These are phyloP conservation scores for Iris macrosiphon DNA, from an alignment of 106 monocot species.

Conservation along the genomic window DNA sequence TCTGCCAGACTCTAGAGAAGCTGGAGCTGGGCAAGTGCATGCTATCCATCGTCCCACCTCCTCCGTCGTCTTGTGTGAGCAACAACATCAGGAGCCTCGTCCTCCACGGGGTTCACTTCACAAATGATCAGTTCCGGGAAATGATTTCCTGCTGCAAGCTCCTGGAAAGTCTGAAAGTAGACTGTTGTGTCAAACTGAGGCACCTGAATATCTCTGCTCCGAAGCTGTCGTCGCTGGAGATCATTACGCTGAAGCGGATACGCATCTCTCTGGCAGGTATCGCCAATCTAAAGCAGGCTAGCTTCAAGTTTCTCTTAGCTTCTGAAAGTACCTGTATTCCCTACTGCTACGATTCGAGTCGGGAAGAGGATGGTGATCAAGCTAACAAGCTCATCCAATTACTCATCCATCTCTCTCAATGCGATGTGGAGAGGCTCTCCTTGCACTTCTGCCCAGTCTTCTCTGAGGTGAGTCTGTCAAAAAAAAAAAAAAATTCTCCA, in stretches of 20 bases:
- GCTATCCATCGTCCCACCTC: neutral
- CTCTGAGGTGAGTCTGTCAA: conserved; percentile 1
- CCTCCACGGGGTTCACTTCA: neutral
- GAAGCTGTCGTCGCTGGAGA: neutral
- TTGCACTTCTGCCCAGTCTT: neutral
- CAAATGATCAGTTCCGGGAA: conserved; percentile 3
- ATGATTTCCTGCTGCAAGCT: conserved; percentile 1
- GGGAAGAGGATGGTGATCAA: conserved; percentile 8
- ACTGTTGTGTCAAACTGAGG: neutral
- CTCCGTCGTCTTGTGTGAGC: neutral
- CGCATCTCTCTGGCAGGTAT: neutral
- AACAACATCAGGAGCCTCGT: conserved; percentile 8
- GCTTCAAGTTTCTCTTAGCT: neutral
- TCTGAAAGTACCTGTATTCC: too few relatives aligned
- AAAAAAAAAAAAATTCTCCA: too few relatives aligned
- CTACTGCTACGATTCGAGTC: too few relatives aligned
- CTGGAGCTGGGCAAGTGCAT: conserved; percentile 6
- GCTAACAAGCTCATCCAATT: neutral
- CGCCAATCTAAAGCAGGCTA: neutral
- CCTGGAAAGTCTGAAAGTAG: conserved; percentile 11
- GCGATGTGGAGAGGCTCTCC: conserved; percentile 5
- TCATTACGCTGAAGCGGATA: neutral
- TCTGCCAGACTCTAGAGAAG: conserved; percentile 5
- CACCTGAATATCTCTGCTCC: conserved; percentile 4
- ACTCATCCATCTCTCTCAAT: neutral